phyloP scores from a whole-genome alignment of 257 asterid species.

The Perilla frutescens region DNA sequence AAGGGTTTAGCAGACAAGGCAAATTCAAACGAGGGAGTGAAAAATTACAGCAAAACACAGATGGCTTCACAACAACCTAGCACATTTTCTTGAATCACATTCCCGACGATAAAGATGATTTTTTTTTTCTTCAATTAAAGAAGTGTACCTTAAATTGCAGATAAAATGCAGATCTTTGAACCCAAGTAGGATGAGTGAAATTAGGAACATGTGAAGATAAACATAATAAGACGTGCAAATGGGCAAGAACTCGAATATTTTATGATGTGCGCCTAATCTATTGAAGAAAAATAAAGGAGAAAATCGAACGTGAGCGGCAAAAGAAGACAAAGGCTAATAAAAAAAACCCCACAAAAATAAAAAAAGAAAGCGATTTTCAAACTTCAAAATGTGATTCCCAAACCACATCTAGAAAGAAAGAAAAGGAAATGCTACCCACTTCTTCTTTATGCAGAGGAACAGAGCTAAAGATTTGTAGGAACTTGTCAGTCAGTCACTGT shows the following conservation, averaged over 20 bases:
- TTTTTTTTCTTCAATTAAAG: background rate
- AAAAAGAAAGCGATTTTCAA: constrained; percentile 38
- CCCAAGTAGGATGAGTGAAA: constrained; percentile 12
- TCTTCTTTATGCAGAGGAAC: constrained; percentile 26
- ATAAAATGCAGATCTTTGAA: constrained; percentile 43
- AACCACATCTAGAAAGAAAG: constrained; percentile 20
- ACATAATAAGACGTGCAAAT: constrained; percentile 20
- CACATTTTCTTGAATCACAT: background rate
- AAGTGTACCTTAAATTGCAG: too few species aligned
- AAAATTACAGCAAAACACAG: background rate
- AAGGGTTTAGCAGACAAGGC: constrained; percentile 22
- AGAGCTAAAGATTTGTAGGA: background rate
- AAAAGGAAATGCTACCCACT: constrained; percentile 52
- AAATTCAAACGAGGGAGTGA: constrained; percentile 15
- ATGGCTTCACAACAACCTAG: background rate
- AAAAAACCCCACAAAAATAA: constrained; percentile 7
- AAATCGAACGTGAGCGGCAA: constrained; percentile 35
- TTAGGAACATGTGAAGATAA: constrained; percentile 27
- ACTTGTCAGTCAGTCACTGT: constrained; percentile 29
- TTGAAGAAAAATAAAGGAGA: background rate
- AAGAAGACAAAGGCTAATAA: constrained; percentile 32
- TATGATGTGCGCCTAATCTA: constrained; percentile 31
- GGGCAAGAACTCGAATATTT: constrained; percentile 30
- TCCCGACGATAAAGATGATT: constrained; percentile 8
- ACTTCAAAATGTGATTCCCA: constrained; percentile 46